Evolutionary conservation across 2,329 filamentous ascomycete genomes (phyloP), one percentile per base, ranked within the genome.

Genomic region (Teratosphaeria pseudoeucalypti): DNA sequence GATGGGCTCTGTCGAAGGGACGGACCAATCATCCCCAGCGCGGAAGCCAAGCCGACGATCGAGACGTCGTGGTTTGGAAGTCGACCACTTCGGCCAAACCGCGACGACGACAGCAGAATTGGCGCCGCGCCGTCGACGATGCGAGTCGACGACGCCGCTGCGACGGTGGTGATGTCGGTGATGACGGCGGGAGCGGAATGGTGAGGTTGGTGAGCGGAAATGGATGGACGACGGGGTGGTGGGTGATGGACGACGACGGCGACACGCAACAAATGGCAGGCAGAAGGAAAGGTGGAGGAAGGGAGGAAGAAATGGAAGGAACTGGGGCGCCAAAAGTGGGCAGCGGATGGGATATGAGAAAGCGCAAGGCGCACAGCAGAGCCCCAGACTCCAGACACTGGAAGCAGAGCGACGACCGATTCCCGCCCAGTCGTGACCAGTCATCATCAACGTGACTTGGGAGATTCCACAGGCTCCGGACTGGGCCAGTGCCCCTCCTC

Each of bases 231-330:
- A 34, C 58, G 26, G 34, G 26, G 23, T 27, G 26, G 10, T 16
- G n/a, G 57, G 57, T 34, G 57, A 61, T 61, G 57, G 37, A 53
- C 23, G 57, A 56, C 14, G 32, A 34, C 29, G 23, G 47, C 9
- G 12, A n/a, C 49, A 34, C 7, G 43, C 16, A n/a, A 1, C 23
- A 23, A 23, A n/a, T 55, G 27, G 54, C 57, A 55, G 56, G 55
- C 23, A 54, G 23, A 37, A 61, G 54, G 34, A 62, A 32, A 57
- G 54, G 43, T 56, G 54, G 23, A 59, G 54, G 54, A 62, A 52
- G 55, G 37, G 34, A 54, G 55, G 37, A 34, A 54, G 37, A 47
- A 39, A 19, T 23, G 39, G 19, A 26, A 23, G 23, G 2, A 23
- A 23, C 2, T 23, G 23, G 23, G 23, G 2, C 23, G 53, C 23